These are phyloP conservation scores for Blyttiomyces sp. DNA, from an alignment of 371 early-diverging fungal genomes.

Conservation along the genomic window DNA sequence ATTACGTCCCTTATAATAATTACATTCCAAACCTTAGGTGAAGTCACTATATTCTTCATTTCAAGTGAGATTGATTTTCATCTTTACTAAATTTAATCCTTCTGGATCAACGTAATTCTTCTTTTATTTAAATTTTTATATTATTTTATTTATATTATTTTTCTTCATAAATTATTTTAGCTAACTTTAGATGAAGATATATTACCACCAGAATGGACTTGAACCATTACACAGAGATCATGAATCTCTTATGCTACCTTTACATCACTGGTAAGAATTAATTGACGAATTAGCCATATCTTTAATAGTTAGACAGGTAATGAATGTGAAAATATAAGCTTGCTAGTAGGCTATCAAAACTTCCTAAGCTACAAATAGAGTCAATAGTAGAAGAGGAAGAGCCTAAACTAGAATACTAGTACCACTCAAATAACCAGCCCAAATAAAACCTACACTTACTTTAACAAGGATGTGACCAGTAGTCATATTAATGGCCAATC, in stretches of 20 bases:
- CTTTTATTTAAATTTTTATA: too few species aligned
- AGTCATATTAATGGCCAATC: slow-evolving; percentile 60
- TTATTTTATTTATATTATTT: too few species aligned
- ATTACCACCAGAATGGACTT: slow-evolving; percentile 25
- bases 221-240: slow-evolving; percentile 24
- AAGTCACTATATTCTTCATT: too few species aligned
- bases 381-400: slow-evolving; percentile 27
- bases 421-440: slow-evolving; percentile 29
- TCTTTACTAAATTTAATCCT: too few species aligned
- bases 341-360: slow-evolving; percentile 24
- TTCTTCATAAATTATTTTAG: too few species aligned
- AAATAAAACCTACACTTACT: slow-evolving; percentile 31
- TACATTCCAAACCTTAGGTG: too few species aligned
- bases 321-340: slow-evolving; percentile 37
- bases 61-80: too few species aligned
- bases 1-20: too few species aligned
- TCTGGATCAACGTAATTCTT: too few species aligned
- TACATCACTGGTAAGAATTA: slow-evolving; percentile 5
- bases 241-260: slow-evolving; percentile 28
- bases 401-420: slow-evolving; percentile 25
- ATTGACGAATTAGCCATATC: slow-evolving; percentile 17
- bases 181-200: too few species aligned
- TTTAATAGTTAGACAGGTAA: slow-evolving; percentile 31
- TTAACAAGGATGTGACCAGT: slow-evolving; percentile 31
- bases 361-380: slow-evolving; percentile 27